Evolutionary conservation across 768 basidiomycete genomes (phyloP), one percentile per base, ranked within the genome.

Genomic region (Amanita molliuscula): DNA sequence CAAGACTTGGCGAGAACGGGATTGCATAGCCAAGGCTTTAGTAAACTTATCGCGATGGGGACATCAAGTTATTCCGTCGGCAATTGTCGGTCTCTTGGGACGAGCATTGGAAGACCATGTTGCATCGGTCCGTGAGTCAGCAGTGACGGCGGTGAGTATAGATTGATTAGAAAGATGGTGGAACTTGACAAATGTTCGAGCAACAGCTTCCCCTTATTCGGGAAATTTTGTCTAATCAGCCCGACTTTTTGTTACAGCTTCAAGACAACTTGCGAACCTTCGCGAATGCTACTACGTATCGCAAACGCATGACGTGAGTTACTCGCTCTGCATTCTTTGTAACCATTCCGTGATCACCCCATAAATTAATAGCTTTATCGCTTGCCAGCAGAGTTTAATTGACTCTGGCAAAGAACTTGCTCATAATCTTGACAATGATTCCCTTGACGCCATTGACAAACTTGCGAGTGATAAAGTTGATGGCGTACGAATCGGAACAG

Each of bases 401-500:
- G 54, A 63, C 28, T 59, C 61, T 36, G 64, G 58, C 36, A 60
- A 63, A 40, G 38, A 47, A 41, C 21, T 61, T 65, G 41, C 66
- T 67, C 29, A 66, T 61, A 47, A 58, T 65, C 13, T 54, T 64
- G 76, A 73, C 57, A 73, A 69, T 55, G 65, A 61, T 55, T 76
- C 81, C 53, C 76, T 88, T 67, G 62, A 70, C 50, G 65, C 70
- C n/a, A 64, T 94, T 16, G 64, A 70, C 23, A 58, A 61, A 38
- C 71, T 94, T 36, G 76, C 78, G 4, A 60, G 69, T 28, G 94
- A 97, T 59, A 59, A 61, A 31, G 81, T 95, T 10, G 73, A 87
- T 45, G 92, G 90, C 53, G 91, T 96, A 29, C 77, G 91, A 41
- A 90, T 96, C 50, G 85, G 81, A 6, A 74, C 91, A 2, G 84